These are phyloP conservation scores for Phytophthora sojae DNA, from an alignment of 352 stramenopile species.

Conservation along the genomic window DNA sequence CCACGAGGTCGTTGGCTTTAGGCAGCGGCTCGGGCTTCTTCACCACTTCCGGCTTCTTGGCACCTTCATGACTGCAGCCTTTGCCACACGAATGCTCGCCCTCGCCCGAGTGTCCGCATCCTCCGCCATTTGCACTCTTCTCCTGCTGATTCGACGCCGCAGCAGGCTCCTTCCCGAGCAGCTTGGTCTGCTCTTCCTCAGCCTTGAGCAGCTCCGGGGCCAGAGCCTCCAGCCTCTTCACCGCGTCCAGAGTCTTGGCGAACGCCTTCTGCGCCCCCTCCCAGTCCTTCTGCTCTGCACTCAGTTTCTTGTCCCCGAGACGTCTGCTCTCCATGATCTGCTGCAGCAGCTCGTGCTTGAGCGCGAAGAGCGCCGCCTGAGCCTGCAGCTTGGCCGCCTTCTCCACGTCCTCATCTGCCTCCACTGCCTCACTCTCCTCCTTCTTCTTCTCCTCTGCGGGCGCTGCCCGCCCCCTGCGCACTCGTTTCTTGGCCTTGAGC, in stretches of 20 bases:
- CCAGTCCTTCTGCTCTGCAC: constrained; percentile 1
- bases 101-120: constrained; percentile 9
- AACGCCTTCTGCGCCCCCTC: constrained; percentile 37
- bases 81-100: constrained; percentile 21
- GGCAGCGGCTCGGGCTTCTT: constrained; percentile 34
- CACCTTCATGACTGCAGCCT: constrained; percentile 21
- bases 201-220: constrained; percentile 44
- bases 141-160: constrained; percentile 2
- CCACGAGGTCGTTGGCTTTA: constrained; percentile 57
- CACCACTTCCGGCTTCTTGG: constrained; percentile 9
- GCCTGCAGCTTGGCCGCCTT: constrained; percentile 31
- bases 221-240: constrained; percentile 48
- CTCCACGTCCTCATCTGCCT: constrained; percentile 1
- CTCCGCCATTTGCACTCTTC: constrained; percentile 7
- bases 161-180: constrained; percentile 11
- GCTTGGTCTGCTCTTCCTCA: constrained; percentile 26
- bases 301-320: constrained; percentile 43
- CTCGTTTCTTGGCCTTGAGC: constrained; percentile 59
- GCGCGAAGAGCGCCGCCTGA: constrained; percentile 45
- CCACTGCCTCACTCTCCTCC: not conserved
- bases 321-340: constrained; percentile 52
- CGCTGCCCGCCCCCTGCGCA: constrained; percentile 1
- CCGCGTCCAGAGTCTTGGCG: constrained; percentile 42
- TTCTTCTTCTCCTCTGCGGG: not conserved
- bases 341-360: constrained; percentile 65